phyloP scores from a whole-genome alignment of 352 stramenopile species.

The Pythium grandisporangium region DNA sequence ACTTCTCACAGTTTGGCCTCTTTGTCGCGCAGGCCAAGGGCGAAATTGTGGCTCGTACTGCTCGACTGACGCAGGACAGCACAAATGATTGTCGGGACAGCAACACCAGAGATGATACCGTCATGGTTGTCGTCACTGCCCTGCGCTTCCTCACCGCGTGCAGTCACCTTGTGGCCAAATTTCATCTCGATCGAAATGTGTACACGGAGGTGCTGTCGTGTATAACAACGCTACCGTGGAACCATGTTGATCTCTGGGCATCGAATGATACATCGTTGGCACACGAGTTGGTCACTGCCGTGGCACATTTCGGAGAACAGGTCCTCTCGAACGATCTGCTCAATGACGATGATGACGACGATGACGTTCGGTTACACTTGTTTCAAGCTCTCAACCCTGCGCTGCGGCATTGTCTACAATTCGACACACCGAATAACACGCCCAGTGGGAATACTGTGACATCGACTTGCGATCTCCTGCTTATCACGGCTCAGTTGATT shows the following conservation, averaged over 20 bases:
- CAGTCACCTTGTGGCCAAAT: conserved; percentile 32
- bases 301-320: conserved; percentile 21
- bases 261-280: too few relatives aligned
- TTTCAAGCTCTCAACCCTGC: conserved; percentile 10
- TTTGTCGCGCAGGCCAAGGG: conserved; percentile 34
- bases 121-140: conserved; percentile 15
- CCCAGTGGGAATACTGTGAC: background rate
- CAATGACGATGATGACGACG: conserved; percentile 43
- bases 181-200: conserved; percentile 26
- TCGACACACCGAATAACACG: background rate
- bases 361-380: conserved; percentile 18
- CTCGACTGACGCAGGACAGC: too few relatives aligned
- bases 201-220: conserved; percentile 25
- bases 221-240: too few relatives aligned
- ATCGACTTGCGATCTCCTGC: conserved; percentile 9
- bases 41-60: conserved; percentile 6
- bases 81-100: background rate
- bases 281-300: conserved; percentile 20
- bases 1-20: conserved; percentile 33
- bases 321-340: conserved; percentile 21
- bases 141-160: conserved; percentile 40
- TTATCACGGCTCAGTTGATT: conserved; percentile 5
- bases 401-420: background rate
- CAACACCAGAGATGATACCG: background rate
- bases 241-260: too few relatives aligned